Base-by-base conservation (phyloP, 1,284 basidiomycete species). In the Tausonia pullulans region DNA sequence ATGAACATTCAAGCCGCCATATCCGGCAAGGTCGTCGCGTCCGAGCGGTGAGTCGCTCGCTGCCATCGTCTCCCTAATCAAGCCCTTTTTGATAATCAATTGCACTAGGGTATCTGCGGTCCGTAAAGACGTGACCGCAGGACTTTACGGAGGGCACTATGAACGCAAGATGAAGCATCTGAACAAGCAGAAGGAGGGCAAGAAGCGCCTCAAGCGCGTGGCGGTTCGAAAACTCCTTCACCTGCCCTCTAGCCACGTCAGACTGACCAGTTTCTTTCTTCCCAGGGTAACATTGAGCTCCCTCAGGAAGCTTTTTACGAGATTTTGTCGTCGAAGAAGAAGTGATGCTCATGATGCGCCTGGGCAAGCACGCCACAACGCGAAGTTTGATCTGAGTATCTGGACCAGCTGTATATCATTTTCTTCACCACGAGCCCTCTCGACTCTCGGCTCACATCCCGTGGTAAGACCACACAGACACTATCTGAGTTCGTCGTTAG, bases 261-360 rank as follows among this genome's bases (percentile, higher is more conserved):
- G 27, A 27, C 27, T 27, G 27, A 27, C 27, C 50, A 43, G 8
- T 48, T 51, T 27, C 7, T 3, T 16, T 0, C 52, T 6, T 45
- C 11, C 16, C 11, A n/a, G 27, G 63, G 90, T n/a, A 85, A 80
- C 67, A 87, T 94, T 66, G 87, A 93, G 68, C 81, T 95, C 55
- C 90, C 90, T 43, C 90, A 94, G 72, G 87, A 91, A 71, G 91
- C 91, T 1, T 95, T 94, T 80, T 93, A 86, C 75, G 83, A 89
- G 69, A 86, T 93, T 64, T 79, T 94, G 63, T 82, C 83, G 57
- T 84, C 83, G 49, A 61, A 61, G 55, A 41, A 41, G 39, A 44
- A 46, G 43, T 57, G 27, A 40, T n/a, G 39, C 4, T 8, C 10
- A 55, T n/a, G 13, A 27, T 27, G 27, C 27, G 27, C 27, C 27